Evolutionary conservation across 2,329 filamentous ascomycete species (phyloP).

Genomic region (Nakataea oryzae): DNA sequence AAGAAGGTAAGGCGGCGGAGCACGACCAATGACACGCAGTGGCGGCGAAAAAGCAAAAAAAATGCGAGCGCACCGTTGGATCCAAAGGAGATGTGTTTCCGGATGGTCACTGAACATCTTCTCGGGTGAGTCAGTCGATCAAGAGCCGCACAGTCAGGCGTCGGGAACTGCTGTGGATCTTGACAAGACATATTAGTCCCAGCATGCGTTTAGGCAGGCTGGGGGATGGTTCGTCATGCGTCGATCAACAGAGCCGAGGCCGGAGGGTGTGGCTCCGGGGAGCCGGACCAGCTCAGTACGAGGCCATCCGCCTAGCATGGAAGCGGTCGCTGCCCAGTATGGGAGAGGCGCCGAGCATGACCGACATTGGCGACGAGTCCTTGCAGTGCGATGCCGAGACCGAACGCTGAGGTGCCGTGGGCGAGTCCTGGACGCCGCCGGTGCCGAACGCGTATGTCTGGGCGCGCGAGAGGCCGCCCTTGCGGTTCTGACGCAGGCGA

Average conservation of each 20-base stretch:
- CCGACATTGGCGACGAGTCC: slow-evolving; percentile 24
- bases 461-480: slow-evolving; percentile 66
- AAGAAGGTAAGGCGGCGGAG: neutral
- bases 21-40: neutral
- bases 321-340: slow-evolving; percentile 38
- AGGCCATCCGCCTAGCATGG: slow-evolving; percentile 51
- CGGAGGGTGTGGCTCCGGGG: neutral
- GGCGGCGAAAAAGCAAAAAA: neutral
- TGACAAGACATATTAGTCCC: too few relatives aligned
- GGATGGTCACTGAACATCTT: neutral
- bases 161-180: too few relatives aligned
- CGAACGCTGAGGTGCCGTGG: slow-evolving; percentile 39
- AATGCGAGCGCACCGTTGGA: neutral
- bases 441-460: slow-evolving; percentile 91
- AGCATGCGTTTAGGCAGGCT: too few relatives aligned
- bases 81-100: neutral
- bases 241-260: neutral
- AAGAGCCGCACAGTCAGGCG: neutral
- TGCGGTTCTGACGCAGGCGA: slow-evolving; percentile 75
- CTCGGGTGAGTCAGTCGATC: neutral
- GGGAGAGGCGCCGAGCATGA: slow-evolving; percentile 30
- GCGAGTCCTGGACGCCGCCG: slow-evolving; percentile 44
- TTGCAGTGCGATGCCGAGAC: slow-evolving; percentile 17
- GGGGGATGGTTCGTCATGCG: neutral
- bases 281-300: slow-evolving; percentile 34